Conservation (phyloP, 1,284 basidiomycete genomes). For the Volvariella volvacea region DNA sequence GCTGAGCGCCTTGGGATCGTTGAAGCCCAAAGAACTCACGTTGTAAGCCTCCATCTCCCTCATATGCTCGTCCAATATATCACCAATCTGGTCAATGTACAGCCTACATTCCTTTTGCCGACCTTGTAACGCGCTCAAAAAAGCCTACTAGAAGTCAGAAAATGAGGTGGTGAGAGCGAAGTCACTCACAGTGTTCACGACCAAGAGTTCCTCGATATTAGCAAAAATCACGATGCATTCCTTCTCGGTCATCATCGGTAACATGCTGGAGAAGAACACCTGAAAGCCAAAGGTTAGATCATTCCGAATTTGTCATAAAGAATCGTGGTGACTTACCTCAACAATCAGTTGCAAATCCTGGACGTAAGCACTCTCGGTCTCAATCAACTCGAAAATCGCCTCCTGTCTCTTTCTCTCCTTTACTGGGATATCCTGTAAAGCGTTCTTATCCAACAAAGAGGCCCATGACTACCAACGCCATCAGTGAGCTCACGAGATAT, state of each 20-base stretch:
- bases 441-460: constrained; percentile 79
- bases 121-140: constrained; percentile 83
- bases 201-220: constrained; percentile 86
- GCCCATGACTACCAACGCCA: constrained; percentile 71
- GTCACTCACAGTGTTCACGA: constrained; percentile 72
- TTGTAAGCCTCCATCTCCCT: constrained; percentile 74
- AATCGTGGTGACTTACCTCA: constrained; percentile 43
- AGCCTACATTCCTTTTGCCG: constrained; percentile 87
- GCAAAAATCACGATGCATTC: constrained; percentile 84
- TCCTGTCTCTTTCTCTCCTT: constrained; percentile 85
- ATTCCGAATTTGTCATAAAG: neutral
- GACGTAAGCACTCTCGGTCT: constrained; percentile 84
- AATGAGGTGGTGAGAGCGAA: neutral
- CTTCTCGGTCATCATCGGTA: constrained; percentile 70
- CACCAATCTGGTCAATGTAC: constrained; percentile 85
- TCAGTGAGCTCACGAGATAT: constrained; percentile 3
- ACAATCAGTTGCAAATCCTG: constrained; percentile 87
- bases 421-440: constrained; percentile 69
- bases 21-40: constrained; percentile 43
- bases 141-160: constrained; percentile 38
- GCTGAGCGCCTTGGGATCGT: neutral
- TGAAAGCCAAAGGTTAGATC: constrained; percentile 10
- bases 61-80: constrained; percentile 74
- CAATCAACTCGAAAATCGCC: constrained; percentile 88
- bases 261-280: constrained; percentile 78